Evolutionary conservation across 768 basidiomycete genomes (phyloP), one percentile per base, ranked within the genome.

Genomic region (Steccherinum ochraceum): DNA sequence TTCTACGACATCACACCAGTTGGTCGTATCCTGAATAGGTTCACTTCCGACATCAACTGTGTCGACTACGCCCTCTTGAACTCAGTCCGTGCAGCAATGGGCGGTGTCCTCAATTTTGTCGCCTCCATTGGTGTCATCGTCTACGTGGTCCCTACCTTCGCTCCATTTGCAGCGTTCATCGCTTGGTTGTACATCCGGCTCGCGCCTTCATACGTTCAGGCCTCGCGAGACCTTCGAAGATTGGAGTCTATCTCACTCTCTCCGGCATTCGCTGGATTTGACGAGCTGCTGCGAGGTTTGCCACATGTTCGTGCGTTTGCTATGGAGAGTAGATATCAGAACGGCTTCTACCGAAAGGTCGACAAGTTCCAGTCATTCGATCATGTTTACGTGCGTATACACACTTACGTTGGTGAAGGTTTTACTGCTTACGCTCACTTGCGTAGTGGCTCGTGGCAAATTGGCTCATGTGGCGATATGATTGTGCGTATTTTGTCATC

Each of bases 21-120:
- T 35, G 89, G 89, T 10, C 72, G 86, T 5, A 86, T 92, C 56
- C 72, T 88, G 35, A 90, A 91, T 59, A 78, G 91, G 16, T 87
- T 92, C 60, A 86, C 84, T 11, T 45, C 60, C 12, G 87, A 91
- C 57, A 83, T 91, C 59, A 82, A 81, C 47, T 83, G 82, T 4
- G 80, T 90, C 40, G 89, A 92, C 60, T 73, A 77, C 4, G 73
- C 77, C 0, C 69, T 88, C 1, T 77, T 82, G 56, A 67, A 66
- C 47, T 83, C 83, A 4, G 78, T 76, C 3, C 67, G 80, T 30
- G 66, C 65, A 5, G 83, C 81, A 45, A 61, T 86, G 12, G 71
- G 73, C 3, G 83, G 83, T 3, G 64, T 78, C 5, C 65, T 86
- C 52, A 79, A 77, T 49, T 88, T 86, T 59, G 11, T 81, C 19